Conservation (phyloP, 257 asterid species). For the Lithospermum erythrorhizon region DNA sequence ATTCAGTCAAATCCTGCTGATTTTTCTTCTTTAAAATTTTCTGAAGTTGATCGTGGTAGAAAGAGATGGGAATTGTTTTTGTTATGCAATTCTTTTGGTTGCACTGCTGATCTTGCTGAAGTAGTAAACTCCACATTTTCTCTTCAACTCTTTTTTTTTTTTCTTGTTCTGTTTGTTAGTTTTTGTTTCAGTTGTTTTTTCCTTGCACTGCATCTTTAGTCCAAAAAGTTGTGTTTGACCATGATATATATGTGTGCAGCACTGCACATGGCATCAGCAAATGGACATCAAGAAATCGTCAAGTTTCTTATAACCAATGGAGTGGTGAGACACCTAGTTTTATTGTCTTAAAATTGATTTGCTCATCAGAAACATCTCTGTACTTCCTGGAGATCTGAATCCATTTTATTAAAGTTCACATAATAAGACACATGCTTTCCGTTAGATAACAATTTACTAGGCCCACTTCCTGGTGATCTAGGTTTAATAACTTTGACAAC, state of each 20-base stretch:
- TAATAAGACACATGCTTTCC: no score
- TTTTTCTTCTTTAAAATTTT: no score
- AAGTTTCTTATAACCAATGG: slow-evolving; percentile 63
- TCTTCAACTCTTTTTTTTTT: neutral
- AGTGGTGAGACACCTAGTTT: slow-evolving; percentile 38
- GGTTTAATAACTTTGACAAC: no score
- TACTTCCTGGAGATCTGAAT: neutral
- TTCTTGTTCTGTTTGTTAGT: neutral
- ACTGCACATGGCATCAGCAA: slow-evolving; percentile 95
- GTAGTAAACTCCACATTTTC: no score
- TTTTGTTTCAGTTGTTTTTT: neutral
- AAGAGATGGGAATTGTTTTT: no score
- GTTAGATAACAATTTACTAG: no score
- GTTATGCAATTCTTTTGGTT: no score
- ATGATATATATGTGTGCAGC: slow-evolving; percentile 43
- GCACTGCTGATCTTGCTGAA: no score
- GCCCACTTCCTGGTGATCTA: no score
- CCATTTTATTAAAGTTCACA: neutral
- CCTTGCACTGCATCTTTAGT: neutral
- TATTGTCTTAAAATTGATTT: slow-evolving; percentile 1
- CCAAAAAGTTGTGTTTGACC: slow-evolving; percentile 6
- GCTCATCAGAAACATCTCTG: neutral
- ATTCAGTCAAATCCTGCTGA: no score
- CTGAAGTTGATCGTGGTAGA: no score
- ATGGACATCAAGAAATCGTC: slow-evolving; percentile 63